phyloP scores from a whole-genome alignment of 768 basidiomycete genomes.

The Myochromella boudieri region DNA sequence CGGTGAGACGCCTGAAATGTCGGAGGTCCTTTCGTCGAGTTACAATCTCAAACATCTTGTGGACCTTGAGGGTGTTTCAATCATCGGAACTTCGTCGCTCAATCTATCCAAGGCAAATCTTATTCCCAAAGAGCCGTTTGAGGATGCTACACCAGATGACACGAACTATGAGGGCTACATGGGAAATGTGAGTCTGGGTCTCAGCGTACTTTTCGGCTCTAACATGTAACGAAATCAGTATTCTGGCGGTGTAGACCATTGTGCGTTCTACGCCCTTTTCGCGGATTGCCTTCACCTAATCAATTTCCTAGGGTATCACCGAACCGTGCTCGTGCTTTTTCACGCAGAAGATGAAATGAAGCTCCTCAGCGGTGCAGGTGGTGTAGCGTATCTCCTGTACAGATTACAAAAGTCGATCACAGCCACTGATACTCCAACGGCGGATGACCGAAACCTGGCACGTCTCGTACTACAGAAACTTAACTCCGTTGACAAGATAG shows the following conservation, averaged over 20 bases:
- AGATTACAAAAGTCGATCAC: conserved; percentile 1
- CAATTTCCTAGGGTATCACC: conserved; percentile 4
- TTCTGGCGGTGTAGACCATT: conserved; percentile 29
- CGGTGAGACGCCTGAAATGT: conserved; percentile 19
- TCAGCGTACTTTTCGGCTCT: not conserved
- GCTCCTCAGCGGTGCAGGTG: not conserved
- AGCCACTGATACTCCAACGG: conserved; percentile 5
- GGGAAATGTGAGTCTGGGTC: conserved; percentile 33
- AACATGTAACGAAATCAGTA: not conserved
- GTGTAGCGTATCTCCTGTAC: conserved; percentile 4
- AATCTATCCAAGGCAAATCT: conserved; percentile 24
- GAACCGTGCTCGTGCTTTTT: conserved; percentile 10
- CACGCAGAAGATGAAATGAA: conserved; percentile 5
- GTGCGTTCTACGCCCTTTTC: conserved; percentile 18
- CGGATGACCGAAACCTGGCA: not conserved
- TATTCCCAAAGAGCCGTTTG: conserved; percentile 34
- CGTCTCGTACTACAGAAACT: no score
- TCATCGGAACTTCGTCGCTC: conserved; percentile 16
- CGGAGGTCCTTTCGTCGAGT: conserved; percentile 20
- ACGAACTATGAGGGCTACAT: conserved; percentile 39
- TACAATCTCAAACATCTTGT: conserved; percentile 28
- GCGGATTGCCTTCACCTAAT: not conserved
- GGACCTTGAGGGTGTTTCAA: conserved; percentile 28
- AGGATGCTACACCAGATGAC: conserved; percentile 31
- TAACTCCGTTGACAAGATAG: conserved; percentile 13